A percentile compares a stretch with the other conserved stretches of the same genome.
Conservation (phyloP, 805 yeast species). For the Teunomyces tritomae region DNA sequence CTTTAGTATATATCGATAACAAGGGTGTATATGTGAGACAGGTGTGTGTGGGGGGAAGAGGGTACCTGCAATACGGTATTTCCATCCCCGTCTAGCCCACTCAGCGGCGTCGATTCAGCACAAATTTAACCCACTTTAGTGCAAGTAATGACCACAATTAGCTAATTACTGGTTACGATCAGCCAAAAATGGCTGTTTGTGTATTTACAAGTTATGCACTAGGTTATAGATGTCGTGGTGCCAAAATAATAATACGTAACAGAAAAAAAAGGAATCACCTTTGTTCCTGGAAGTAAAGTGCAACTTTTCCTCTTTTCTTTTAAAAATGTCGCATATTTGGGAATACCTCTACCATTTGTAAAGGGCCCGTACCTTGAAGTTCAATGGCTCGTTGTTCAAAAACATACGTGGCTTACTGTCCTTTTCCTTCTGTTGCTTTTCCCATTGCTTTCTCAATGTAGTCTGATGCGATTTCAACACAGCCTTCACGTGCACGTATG, state of each 20-base stretch:
- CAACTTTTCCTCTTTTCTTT: not conserved
- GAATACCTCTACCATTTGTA: conserved; percentile 34
- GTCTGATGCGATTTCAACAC: conserved; percentile 70
- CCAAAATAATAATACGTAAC: not conserved
- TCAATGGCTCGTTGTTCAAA: conserved; percentile 45
- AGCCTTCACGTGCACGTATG: conserved; percentile 77
- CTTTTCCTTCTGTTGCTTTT: conserved; percentile 46
- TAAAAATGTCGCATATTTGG: conserved; percentile 5
- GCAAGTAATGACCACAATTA: not conserved
- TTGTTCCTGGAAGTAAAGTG: too few species aligned
- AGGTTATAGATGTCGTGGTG: not conserved
- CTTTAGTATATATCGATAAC: too few species aligned
- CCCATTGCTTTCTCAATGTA: conserved; percentile 56
- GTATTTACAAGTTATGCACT: conserved; percentile 3
- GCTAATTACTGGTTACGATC: conserved; percentile 1
- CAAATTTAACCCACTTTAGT: conserved; percentile 1
- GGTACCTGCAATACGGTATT: too few species aligned
- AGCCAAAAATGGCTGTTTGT: not conserved
- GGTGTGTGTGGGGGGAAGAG: too few species aligned
- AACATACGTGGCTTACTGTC: conserved; percentile 52
- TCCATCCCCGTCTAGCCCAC: not conserved
- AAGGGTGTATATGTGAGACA: too few species aligned
- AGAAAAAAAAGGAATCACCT: too few species aligned
- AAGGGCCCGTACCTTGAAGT: conserved; percentile 39
- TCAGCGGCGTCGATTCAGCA: not conserved